Evolutionary conservation across 192 early-diverging fungal species (phyloP), one percentile per base, ranked within the genome.

Genomic region (Coemansia erecta): DNA sequence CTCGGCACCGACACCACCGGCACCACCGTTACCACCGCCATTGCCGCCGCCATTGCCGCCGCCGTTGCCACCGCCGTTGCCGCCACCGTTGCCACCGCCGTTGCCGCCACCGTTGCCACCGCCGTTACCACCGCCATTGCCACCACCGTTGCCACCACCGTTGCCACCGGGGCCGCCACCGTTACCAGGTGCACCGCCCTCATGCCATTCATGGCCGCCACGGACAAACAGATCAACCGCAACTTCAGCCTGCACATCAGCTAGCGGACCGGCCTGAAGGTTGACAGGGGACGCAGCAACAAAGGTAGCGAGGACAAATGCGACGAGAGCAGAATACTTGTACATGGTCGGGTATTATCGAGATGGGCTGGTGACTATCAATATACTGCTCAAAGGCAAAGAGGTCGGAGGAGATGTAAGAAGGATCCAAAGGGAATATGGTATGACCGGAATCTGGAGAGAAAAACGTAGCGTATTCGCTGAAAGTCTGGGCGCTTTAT

Each of bases 61-160:
- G 8, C 43, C 43, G 43, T 17, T 44, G 13, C 43, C 43, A 44
- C 43, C 40, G 40, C 33, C 31, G 17, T 39, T 54, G 10, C 54
- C 39, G 1, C 54, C 40, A 42, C 54, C 54, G 55, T 43, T 42
- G 19, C 57, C 57, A 59, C 26, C 26, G 33, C 23, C 39, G 24
- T 43, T 22, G 33, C 58, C 46, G 10, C 46, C 47, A 50, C 26
- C 33, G 3, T 17, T 17, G 24, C 14, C 6, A 26, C 47, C 23
- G 10, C 56, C 44, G 0, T 26, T 13, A 0, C 55, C 55, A 17
- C 9, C 18, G 13, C 57, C 57, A 35, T 19, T 22, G 33, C 58
- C 46, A 17, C 46, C 47, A 50, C 26, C 33, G 3, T 17, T 17
- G 24, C 14, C 6, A 13, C 47, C 23, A 26, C 9, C 18, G 21